Percentiles rank a stretch among this genome's conserved stretches.
Conservation (phyloP, 805 yeast species). For the Nakazawaea ishiwadae region DNA sequence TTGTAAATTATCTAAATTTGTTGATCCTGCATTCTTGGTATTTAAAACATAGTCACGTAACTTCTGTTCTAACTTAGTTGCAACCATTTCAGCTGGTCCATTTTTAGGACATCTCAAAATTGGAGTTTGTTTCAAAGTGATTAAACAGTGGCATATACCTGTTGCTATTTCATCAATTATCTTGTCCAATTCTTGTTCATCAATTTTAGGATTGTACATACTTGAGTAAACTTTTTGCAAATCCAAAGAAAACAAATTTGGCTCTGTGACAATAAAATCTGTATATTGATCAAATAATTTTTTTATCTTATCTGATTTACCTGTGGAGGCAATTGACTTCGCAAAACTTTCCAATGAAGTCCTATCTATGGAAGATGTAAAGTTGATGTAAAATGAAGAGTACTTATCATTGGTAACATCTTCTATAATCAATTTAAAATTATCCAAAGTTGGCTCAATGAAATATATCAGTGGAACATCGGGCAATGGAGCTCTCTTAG, state of each 20-base stretch:
- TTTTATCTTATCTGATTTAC: slow-evolving; percentile 65
- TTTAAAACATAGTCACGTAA: slow-evolving; percentile 84
- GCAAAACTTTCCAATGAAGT: slow-evolving; percentile 86
- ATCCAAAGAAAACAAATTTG: slow-evolving; percentile 80
- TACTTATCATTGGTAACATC: slow-evolving; percentile 76
- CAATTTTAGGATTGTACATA: slow-evolving; percentile 65
- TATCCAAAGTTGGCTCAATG: slow-evolving; percentile 79
- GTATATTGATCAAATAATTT: slow-evolving; percentile 95
- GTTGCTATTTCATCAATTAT: slow-evolving; percentile 68
- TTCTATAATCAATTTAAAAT: slow-evolving; percentile 60
- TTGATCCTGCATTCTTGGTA: slow-evolving; percentile 37
- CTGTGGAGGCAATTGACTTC: slow-evolving; percentile 66
- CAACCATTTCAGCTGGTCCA: slow-evolving; percentile 94
- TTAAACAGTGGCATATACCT: slow-evolving; percentile 75
- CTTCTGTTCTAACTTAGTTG: slow-evolving; percentile 78
- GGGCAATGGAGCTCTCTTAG: slow-evolving; percentile 76
- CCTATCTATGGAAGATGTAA: slow-evolving; percentile 75
- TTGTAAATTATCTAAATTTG: slow-evolving; percentile 25
- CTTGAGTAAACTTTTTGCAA: slow-evolving; percentile 57
- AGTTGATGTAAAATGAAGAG: slow-evolving; percentile 77
- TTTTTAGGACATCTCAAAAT: slow-evolving; percentile 87
- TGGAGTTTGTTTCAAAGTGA: slow-evolving; percentile 79
- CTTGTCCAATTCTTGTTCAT: slow-evolving; percentile 68
- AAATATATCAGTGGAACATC: slow-evolving; percentile 96
- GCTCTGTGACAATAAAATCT: slow-evolving; percentile 90